phyloP scores from a whole-genome alignment of 192 early-diverging fungal species.

The Entomortierella parvispora region DNA sequence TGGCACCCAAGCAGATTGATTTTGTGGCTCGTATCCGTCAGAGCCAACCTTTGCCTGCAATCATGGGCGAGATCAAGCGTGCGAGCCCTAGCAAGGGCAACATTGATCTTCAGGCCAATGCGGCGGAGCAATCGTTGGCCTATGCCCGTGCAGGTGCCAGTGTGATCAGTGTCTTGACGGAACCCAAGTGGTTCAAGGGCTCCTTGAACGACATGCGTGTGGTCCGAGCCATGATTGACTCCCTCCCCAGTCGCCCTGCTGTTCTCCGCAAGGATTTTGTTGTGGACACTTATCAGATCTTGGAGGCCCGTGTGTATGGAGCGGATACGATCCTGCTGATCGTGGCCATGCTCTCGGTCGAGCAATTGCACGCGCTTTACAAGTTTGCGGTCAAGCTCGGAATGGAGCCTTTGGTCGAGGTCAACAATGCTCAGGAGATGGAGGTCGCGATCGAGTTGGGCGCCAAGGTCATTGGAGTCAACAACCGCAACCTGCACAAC shows the following conservation, averaged over 20 bases:
- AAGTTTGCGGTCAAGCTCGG: conserved; percentile 78
- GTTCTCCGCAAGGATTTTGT: conserved; percentile 98
- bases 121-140: conserved; percentile 84
- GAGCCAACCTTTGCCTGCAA: conserved; percentile 67
- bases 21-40: conserved; percentile 78
- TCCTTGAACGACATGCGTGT: conserved; percentile 89
- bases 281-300: conserved; percentile 94
- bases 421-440: conserved; percentile 94
- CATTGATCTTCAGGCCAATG: conserved; percentile 85
- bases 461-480: conserved; percentile 94
- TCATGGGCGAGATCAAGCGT: conserved; percentile 98
- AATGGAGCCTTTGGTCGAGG: conserved; percentile 99
- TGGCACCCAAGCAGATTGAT: conserved; percentile 82
- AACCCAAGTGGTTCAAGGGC: conserved; percentile 99
- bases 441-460: conserved; percentile 80
- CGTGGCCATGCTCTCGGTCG: conserved; percentile 88
- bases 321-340: conserved; percentile 97
- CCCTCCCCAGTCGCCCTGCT: conserved; percentile 80
- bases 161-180: conserved; percentile 97
- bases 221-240: conserved; percentile 78
- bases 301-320: conserved; percentile 94
- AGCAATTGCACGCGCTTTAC: conserved; percentile 75
- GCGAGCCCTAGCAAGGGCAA: conserved; percentile 96
- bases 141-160: conserved; percentile 93
- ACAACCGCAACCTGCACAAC: conserved; percentile 97